phyloP scores from a whole-genome alignment of 2,329 filamentous ascomycete genomes.

The Penicillium sclerotigenum region DNA sequence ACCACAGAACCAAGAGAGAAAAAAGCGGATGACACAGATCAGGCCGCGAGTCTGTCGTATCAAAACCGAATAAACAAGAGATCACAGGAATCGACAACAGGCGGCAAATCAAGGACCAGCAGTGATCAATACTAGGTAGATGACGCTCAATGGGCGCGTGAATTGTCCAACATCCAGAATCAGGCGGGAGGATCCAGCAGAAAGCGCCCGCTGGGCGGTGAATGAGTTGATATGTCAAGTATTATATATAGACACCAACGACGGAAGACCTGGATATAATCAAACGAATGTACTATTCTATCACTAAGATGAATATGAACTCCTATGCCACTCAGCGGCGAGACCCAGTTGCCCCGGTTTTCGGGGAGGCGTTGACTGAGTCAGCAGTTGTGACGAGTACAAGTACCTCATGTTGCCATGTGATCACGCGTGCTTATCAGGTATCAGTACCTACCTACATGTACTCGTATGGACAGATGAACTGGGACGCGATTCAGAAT shows the following conservation, averaged over 20 bases:
- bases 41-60: not conserved
- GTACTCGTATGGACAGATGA: no score
- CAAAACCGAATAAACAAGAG: not conserved
- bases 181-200: slow-evolving; percentile 4
- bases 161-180: slow-evolving; percentile 17
- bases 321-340: not conserved
- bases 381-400: not conserved
- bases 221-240: not conserved
- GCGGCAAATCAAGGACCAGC: slow-evolving; percentile 1
- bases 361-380: slow-evolving; percentile 1
- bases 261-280: not conserved
- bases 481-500: no score
- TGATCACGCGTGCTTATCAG: not conserved
- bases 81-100: not conserved
- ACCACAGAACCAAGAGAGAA: not conserved
- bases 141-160: slow-evolving; percentile 17
- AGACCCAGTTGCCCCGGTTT: not conserved
- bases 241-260: not conserved
- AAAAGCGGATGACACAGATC: not conserved
- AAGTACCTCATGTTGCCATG: not conserved
- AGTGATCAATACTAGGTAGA: slow-evolving; percentile 10
- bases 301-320: not conserved
- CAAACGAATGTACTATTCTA: not conserved
- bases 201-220: slow-evolving; percentile 5
- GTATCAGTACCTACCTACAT: not conserved